Evolutionary conservation across 768 basidiomycete genomes (phyloP), one percentile per base, ranked within the genome.

Genomic region (Russula foetens): DNA sequence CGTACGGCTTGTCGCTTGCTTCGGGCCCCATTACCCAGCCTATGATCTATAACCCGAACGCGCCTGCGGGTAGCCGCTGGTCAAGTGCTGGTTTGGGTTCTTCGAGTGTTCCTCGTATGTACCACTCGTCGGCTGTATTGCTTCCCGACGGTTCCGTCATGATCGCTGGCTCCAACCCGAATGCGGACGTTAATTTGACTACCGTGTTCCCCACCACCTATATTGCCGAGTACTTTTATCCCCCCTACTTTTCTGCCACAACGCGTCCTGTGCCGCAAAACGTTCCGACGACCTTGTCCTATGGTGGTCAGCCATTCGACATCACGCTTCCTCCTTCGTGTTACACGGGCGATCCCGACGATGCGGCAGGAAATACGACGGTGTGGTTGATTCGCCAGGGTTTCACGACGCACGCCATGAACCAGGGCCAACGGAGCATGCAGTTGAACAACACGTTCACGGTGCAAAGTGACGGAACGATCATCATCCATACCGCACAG

Each of bases 101-200:
- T 3, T 58, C 57, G 17, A 51, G 4, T 3, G 2, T 58, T 23
- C 57, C 57, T n/a, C 57, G 57, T 19, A 19, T 58, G 41, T 58
- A 58, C 31, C 57, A 58, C 31, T 58, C 57, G 11, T 19, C 41
- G 7, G 57, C 57, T 14, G 0, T 58, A 12, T 21, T 58, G 1
- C 57, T 58, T 33, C 57, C 57, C 0, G 57, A 58, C 24, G 57
- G 41, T 19, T 58, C 57, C 2, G 17, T 58, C 49, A 51, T 58
- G 39, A 28, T 58, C 19, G 57, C 57, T 7, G 57, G 57, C 9
- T 58, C 57, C 19, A 58, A 58, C 31, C 57, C 57, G 19, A 43
- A 58, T 15, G 2, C 49, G 28, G 49, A 58, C 19, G 49, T 44
- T 23, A 33, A 23, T 9, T 0, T 15, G 2, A 51, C 9, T 11